Percentiles rank a stretch among this genome's conserved stretches.
phyloP scores from a whole-genome alignment of 2,329 filamentous ascomycete species.

The Verruconis gallopava region DNA sequence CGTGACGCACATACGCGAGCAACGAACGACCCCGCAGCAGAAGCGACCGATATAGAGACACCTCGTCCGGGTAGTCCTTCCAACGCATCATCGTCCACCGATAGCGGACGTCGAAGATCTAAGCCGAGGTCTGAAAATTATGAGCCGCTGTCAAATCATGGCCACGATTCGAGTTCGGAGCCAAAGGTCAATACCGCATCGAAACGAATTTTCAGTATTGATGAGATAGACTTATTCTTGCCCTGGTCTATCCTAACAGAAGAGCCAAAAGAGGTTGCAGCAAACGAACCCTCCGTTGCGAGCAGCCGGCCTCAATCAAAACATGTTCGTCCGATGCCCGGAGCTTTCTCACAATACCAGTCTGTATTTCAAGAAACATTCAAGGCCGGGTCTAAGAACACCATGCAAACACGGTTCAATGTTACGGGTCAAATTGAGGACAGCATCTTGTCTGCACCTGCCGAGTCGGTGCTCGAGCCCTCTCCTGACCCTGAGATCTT shows the following conservation, averaged over 20 bases:
- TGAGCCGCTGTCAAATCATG: no score
- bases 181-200: not conserved
- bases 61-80: constrained; percentile 6
- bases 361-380: not conserved
- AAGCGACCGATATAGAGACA: constrained; percentile 4
- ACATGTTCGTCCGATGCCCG: no score
- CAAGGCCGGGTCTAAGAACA: not conserved
- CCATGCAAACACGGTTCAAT: no score
- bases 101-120: no score
- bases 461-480: not conserved
- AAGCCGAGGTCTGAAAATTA: not conserved
- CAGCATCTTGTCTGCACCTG: not conserved
- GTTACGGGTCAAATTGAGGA: not conserved
- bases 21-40: not conserved
- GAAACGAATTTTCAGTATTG: constrained; percentile 5
- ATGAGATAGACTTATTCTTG: constrained; percentile 7
- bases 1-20: no score
- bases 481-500: not conserved
- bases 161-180: not conserved
- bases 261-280: not conserved
- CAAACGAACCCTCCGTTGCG: no score
- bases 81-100: not conserved
- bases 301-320: no score
- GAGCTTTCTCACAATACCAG: constrained; percentile 6
- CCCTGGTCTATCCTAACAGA: constrained; percentile 7